Base-by-base conservation (phyloP, 2,329 filamentous ascomycete genomes). In the Hypoxylon sp. region DNA sequence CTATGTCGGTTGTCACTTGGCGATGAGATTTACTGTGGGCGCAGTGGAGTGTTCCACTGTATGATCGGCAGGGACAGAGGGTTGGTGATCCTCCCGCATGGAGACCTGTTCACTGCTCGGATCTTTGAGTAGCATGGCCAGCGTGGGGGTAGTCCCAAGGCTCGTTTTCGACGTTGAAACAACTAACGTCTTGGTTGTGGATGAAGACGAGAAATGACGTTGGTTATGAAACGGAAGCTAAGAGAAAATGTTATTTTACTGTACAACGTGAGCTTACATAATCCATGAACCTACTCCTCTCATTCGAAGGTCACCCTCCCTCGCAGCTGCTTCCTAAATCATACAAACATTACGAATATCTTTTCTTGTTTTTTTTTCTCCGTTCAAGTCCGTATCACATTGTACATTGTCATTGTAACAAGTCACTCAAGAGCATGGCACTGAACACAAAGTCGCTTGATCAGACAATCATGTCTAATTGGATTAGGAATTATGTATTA, bases 381-480 rank as follows among this genome's bases (percentile, higher is more conserved):
- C 39, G 29, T 44, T 44, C 29, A 31, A 8, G 39, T 47, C 54
- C 29, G 54, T 44, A 11, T 47, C 39, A 53, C 61, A 58, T 14
- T 24, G 39, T 48, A 46, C 44, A 50, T 55, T 22, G 19, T 22
- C 19, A 22, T 22, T 48, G 54, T 55, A 37, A 63, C 50, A 47
- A 51, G 39, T 58, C 56, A 65, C 53, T 42, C 53, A 24, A 31
- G 37, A 52, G 13, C 3, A 60, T 52, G 22, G 35, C 22, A 60
- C 47, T 11, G 3, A 65, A 42, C 63, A 67, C 60, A 46, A 48
- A 37, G 48, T 70, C 57, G 67, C 57, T 68, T 67, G 46, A 70
- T 68, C 67, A 52, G 63, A 70, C 67, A 33, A 52, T 70, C 39
- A 65, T 67, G 64, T 70, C 57, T 70, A 70, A 65, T 70, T 70